These are phyloP conservation scores for Paratinospora sagittata DNA, from an alignment of 164 flowering plant species.

Conservation along the genomic window DNA sequence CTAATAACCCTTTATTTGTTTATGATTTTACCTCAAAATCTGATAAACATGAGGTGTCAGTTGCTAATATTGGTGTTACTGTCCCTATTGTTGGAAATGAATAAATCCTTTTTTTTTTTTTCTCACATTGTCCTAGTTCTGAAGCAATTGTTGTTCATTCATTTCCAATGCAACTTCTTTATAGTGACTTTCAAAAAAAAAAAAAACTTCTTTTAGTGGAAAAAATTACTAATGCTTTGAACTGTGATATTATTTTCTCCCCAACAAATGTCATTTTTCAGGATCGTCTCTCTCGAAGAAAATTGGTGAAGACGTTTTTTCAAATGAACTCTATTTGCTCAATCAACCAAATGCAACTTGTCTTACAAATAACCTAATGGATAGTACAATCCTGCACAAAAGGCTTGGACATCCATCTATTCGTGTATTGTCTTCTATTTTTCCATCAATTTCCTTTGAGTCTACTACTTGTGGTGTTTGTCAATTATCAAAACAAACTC, in stretches of 20 bases:
- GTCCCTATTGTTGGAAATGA: conserved; percentile 10
- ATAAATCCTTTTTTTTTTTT: no score
- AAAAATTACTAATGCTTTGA: no score
- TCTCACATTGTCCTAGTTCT: not conserved
- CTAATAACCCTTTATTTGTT: not conserved
- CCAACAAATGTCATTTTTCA: conserved; percentile 4
- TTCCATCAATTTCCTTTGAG: conserved; percentile 1
- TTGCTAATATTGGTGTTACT: conserved; percentile 14
- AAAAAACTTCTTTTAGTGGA: not conserved
- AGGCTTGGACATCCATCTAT: conserved; percentile 10
- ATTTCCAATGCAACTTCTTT: conserved; percentile 11
- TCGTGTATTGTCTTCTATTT: not conserved
- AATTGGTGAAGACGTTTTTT: conserved; percentile 16
- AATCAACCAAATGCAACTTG: no score
- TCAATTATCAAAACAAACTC: conserved; percentile 5
- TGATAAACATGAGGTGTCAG: conserved; percentile 6
- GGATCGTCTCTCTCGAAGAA: conserved; percentile 4
- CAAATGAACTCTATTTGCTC: conserved; percentile 13
- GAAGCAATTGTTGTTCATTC: conserved; percentile 16
- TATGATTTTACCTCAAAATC: not conserved
- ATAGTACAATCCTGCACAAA: no score
- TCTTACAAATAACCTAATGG: no score
- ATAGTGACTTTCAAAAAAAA: no score
- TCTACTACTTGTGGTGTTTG: conserved; percentile 1
- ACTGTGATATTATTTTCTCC: not conserved